Conservation (phyloP, 129 eudicot genomes). For the Flaveria brownii region DNA sequence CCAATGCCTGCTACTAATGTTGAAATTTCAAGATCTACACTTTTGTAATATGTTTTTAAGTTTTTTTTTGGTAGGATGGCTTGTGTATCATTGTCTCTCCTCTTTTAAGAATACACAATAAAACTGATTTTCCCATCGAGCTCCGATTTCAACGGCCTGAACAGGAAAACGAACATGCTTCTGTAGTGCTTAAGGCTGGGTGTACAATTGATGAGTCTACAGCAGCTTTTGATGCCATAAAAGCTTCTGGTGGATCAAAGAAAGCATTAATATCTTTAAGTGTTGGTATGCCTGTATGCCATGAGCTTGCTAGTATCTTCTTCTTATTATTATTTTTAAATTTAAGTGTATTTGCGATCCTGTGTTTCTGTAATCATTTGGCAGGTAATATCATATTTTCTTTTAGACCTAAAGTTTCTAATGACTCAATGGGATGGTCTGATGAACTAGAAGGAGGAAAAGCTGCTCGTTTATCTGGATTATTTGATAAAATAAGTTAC, state of each 20-base stretch:
- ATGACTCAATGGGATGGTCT: conserved; percentile 78
- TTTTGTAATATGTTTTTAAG: conserved; percentile 15
- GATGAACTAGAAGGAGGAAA: conserved; percentile 88
- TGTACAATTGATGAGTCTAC: conserved; percentile 75
- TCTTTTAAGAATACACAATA: conserved; percentile 66
- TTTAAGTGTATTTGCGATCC: neutral
- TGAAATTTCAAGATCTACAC: neutral
- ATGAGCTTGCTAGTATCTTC: conserved; percentile 2
- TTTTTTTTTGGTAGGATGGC: conserved; percentile 57
- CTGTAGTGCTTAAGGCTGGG: conserved; percentile 58
- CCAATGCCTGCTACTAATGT: conserved; percentile 13
- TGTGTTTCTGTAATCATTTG: conserved; percentile 29
- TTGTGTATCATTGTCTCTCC: conserved; percentile 77
- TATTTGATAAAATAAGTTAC: conserved; percentile 84
- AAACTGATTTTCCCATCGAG: conserved; percentile 77
- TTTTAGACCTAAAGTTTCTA: conserved; percentile 67
- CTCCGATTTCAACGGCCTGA: conserved; percentile 79
- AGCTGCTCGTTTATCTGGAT: conserved; percentile 76
- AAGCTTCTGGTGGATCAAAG: conserved; percentile 69
- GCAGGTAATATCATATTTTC: conserved; percentile 88
- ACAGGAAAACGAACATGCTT: conserved; percentile 60
- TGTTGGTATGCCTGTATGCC: conserved; percentile 85
- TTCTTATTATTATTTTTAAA: neutral
- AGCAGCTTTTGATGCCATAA: conserved; percentile 79
- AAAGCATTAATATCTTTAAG: conserved; percentile 71